Base-by-base conservation (phyloP, 2,329 filamentous ascomycete species). In the Nectriaceae sp. region DNA sequence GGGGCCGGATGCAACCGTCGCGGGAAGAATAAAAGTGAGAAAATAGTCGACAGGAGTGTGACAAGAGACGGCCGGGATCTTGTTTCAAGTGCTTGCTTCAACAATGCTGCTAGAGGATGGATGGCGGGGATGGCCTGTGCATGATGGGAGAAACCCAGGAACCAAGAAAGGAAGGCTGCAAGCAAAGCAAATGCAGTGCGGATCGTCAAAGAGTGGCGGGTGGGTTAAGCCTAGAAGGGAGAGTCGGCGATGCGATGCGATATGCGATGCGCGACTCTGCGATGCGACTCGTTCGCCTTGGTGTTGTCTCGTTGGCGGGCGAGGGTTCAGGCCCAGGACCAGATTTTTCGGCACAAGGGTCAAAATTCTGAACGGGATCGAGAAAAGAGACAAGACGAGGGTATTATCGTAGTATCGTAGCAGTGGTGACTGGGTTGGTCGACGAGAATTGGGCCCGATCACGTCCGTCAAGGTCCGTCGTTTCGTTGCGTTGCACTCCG, bases 401-500 rank as follows among this genome's bases (percentile, higher is more conserved):
- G 38, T 21, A 54, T 50, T 54, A 56, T 57, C 26, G 46, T 42
- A 47, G 16, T 19, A 38, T 26, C 43, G 44, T 40, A 48, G n/a
- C n/a, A 31, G 47, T 44, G 21, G 21, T 39, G 37, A 50, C 49
- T 47, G 44, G 37, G 42, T 26, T 41, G 35, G 22, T 29, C 42
- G 31, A 46, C n/a, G n/a, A 39, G n/a, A 46, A 44, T 31, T 36
- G 16, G 42, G 35, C 44, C 46, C 42, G 45, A 40, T 39, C 42
- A 42, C 24, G 38, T 48, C 47, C 40, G 49, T 31, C 44, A 41
- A 46, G 21, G 40, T 49, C 46, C 8, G 33, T 44, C 41, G 49
- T 52, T 54, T 46, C 52, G 52, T 52, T 42, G 52, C 56, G 60
- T 55, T 54, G 56, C 41, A 43, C 54, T 54, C 52, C 40, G 50